Evolutionary conservation across 768 basidiomycete species (phyloP), one percentile per base, ranked within the genome.

Genomic region (Collybia mongolica): DNA sequence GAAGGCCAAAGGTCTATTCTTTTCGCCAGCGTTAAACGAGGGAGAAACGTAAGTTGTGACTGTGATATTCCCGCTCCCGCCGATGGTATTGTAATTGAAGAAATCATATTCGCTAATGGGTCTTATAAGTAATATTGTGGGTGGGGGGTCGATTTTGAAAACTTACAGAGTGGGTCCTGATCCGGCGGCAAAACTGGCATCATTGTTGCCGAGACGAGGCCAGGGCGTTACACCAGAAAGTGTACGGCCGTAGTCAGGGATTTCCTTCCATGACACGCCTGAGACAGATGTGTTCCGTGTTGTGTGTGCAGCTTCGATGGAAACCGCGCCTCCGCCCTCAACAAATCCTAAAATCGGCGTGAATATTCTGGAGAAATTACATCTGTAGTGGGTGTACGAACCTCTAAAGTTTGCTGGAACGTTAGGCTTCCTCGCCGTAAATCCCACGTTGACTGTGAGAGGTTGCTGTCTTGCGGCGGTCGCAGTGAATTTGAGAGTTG

Each of bases 251-350:
- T 83, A 78, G 1, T 80, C 79, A 2, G 80, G 80, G 3, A 89
- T 63, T 44, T 82, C 76, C 6, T 71, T 75, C 82, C 84, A 88
- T 5, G 74, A 64, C 42, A 84, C 72, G 5, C 76, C 79, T 36
- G 72, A 65, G 5, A 80, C 80, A 5, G 77, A 54, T 7, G 60
- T 71, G 55, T 75, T 79, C 5, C 76, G 70, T 1, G 74, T 66
- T 0, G 77, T 70, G 60, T 88, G 85, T 1, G 74, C 80, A 32
- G 84, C 86, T 57, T 89, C 84, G 23, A 87, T 84, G 1, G 82
- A 80, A 36, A 88, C 71, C 17, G 75, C 79, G 11, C 84, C 83
- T 39, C 80, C 74, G 18, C 76, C 81, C 54, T 88, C 83, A 20
- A 88, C 76, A 54, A 85, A 83, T 3, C 84, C 82, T 77, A 40